phyloP scores from a whole-genome alignment of 2,329 filamentous ascomycete species.

The Diatrype stigma region DNA sequence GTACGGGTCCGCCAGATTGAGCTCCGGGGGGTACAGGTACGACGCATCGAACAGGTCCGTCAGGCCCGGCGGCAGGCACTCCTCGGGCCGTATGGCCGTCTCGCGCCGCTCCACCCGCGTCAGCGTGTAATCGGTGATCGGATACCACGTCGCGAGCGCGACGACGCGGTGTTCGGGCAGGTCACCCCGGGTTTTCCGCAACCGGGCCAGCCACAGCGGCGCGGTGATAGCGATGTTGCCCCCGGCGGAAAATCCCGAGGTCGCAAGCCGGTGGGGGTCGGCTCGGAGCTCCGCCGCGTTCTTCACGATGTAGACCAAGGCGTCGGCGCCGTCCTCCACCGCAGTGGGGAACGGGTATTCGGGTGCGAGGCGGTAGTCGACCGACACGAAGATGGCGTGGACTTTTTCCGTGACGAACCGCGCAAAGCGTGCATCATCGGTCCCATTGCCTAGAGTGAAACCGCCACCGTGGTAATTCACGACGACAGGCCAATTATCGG shows the following conservation, averaged over 20 bases:
- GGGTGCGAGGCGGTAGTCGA: constrained; percentile 66
- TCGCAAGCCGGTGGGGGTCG: constrained; percentile 50
- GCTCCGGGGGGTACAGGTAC: constrained; percentile 52
- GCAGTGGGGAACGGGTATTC: constrained; percentile 60
- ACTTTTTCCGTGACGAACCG: constrained; percentile 46
- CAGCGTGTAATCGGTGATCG: constrained; percentile 57
- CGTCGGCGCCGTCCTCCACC: constrained; percentile 62
- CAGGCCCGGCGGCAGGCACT: constrained; percentile 52
- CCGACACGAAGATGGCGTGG: constrained; percentile 57
- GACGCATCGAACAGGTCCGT: constrained; percentile 61
- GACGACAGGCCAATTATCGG: constrained; percentile 44
- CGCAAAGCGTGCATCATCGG: constrained; percentile 60
- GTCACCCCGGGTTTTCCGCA: constrained; percentile 15
- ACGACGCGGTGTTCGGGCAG: constrained; percentile 42
- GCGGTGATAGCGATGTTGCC: constrained; percentile 51
- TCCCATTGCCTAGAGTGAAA: constrained; percentile 59
- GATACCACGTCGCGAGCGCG: constrained; percentile 58
- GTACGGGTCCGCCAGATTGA: constrained; percentile 47
- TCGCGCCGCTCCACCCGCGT: constrained; percentile 51
- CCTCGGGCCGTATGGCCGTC: constrained; percentile 51
- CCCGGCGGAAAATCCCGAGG: constrained; percentile 63
- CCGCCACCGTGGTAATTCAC: constrained; percentile 67
- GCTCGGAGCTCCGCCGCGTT: constrained; percentile 55
- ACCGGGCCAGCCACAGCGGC: constrained; percentile 28
- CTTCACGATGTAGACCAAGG: constrained; percentile 55